phyloP scores from a whole-genome alignment of 148 eudicot species.

The Rhododendron ferrugineum region DNA sequence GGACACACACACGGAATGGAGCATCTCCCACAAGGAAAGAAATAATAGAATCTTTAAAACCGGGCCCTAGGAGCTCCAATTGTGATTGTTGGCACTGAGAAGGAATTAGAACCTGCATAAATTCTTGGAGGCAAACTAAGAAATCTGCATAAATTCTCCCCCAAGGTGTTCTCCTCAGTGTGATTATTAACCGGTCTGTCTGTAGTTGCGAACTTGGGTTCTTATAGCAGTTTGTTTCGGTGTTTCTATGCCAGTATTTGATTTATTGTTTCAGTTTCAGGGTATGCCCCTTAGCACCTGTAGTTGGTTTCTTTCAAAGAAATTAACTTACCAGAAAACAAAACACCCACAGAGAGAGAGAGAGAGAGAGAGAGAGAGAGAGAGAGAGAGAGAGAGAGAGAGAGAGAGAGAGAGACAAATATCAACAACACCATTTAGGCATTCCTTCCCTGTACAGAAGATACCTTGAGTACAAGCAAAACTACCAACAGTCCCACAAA shows the following conservation, averaged over 20 bases:
- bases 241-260: neutral
- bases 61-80: neutral
- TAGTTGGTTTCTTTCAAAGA: neutral
- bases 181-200: neutral
- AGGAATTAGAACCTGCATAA: neutral
- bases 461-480: conserved; percentile 5
- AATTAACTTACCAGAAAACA: neutral
- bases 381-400: neutral
- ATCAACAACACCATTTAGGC: neutral
- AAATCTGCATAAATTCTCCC: neutral
- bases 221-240: neutral
- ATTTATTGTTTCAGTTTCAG: too few relatives aligned
- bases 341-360: neutral
- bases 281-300: neutral
- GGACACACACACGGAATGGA: neutral
- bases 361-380: too few relatives aligned
- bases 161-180: neutral
- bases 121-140: neutral
- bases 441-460: conserved; percentile 5
- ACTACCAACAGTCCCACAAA: neutral
- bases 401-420: too few relatives aligned
- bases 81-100: neutral
- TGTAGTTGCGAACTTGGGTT: neutral
- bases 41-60: too few relatives aligned
- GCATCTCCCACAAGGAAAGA: neutral